Evolutionary conservation across 176 grass and related monocot species (phyloP), one percentile per base, ranked within the genome.

Genomic region (Aegilops sharonensis): DNA sequence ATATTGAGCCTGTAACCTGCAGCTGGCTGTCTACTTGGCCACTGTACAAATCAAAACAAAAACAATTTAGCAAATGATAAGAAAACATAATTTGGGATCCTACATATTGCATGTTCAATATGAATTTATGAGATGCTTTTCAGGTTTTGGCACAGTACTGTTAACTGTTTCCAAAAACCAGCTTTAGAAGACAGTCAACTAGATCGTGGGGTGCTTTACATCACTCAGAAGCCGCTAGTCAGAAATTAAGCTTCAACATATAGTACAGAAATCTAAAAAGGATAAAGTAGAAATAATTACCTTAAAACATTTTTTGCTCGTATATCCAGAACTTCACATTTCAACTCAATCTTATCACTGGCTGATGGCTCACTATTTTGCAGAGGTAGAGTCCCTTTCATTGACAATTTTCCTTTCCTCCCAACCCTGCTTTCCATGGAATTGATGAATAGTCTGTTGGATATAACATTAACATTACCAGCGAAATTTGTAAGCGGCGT

Each of bases 291-390:
- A 29, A 60, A 83, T 62, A 54, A 43, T 77, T 25, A 94, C 94
- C 97, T 98, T 87, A 98, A 92, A 81, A 98, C 85, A 81, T 98
- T 95, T 86, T 98, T 98, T 84, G 91, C 97, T 79, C 88, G 90
- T 73, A 98, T 81, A 85, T 98, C 97, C 66, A 98, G 87, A 80
- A 98, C 91, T 90, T 98, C 97, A 86, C 97, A 98, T 93, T 98
- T 98, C 94, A 98, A 89, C 82, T 98, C 94, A 77, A 98, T 90
- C 89, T 94, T 91, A 81, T 98, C 90, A 14, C 69, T 72, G 43
- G 74, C 37, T 84, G 93, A 98, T 86, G 93, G 93, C 87, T 98
- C 93, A 21, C 79, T 94, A 75, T 88, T 89, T 88, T 92, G 90
- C 64, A 98, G 87, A 64, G 96, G 96, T 65, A 98, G 85, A 60